Percentiles rank a stretch among this genome's conserved stretches.
phyloP scores from a whole-genome alignment of 2,329 filamentous ascomycete genomes.

The Fusarium cyanostomum region DNA sequence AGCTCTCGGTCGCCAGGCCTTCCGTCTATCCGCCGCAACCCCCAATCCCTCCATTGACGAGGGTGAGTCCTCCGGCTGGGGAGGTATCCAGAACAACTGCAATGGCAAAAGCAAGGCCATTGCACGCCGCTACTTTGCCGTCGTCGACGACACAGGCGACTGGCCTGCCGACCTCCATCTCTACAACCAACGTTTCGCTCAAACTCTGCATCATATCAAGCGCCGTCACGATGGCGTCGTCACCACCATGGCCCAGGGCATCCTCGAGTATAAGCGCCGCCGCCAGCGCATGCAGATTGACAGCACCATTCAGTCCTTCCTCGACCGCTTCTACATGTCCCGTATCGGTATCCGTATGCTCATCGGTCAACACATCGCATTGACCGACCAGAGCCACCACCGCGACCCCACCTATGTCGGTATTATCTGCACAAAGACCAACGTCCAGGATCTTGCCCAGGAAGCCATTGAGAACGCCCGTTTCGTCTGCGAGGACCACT shows the following conservation, averaged over 20 bases:
- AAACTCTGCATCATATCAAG: conserved; percentile 93
- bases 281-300: conserved; percentile 98
- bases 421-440: conserved; percentile 99
- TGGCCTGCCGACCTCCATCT: conserved; percentile 96
- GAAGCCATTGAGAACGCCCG: conserved; percentile 98
- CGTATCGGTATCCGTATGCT: conserved; percentile 99
- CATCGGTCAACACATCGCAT: conserved; percentile 96
- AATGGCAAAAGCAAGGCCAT: conserved; percentile 58
- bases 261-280: conserved; percentile 96
- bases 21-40: conserved; percentile 82
- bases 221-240: conserved; percentile 95
- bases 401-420: conserved; percentile 95
- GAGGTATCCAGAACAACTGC: conserved; percentile 55
- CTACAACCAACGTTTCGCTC: conserved; percentile 91
- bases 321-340: conserved; percentile 99
- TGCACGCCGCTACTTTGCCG: conserved; percentile 80
- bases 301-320: conserved; percentile 94
- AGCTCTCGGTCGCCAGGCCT: conserved; percentile 63
- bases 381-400: conserved; percentile 91
- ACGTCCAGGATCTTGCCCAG: conserved; percentile 91
- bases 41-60: conserved; percentile 89
- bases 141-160: conserved; percentile 85
- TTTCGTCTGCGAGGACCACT: conserved; percentile 99
- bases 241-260: conserved; percentile 97
- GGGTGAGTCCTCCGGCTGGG: conserved; percentile 78